Conservation (phyloP, 345 rosid species). For the Ceriops zippeliana region DNA sequence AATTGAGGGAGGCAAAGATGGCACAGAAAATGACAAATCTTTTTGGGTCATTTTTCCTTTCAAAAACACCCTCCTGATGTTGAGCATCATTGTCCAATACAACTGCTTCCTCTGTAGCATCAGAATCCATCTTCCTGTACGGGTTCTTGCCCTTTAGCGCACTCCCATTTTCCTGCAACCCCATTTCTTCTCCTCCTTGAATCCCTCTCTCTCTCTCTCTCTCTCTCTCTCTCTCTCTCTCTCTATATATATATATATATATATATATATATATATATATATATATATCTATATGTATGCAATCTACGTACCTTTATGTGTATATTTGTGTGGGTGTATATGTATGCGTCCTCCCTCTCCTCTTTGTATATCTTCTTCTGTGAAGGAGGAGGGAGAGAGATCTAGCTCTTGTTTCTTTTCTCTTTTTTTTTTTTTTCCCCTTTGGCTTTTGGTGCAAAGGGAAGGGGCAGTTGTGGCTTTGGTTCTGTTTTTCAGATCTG, state of each 20-base stretch:
- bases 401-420: no score
- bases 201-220: background rate
- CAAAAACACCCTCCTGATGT: background rate
- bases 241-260: no score
- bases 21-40: slow-evolving; percentile 17
- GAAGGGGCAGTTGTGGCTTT: no score
- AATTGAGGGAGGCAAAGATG: slow-evolving; percentile 26
- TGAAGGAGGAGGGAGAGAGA: no score
- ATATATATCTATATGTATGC: background rate
- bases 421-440: no score
- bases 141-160: slow-evolving; percentile 11
- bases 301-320: background rate
- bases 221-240: no score
- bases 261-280: no score
- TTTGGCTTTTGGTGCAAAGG: no score
- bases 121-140: slow-evolving; percentile 16
- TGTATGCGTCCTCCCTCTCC: no score
- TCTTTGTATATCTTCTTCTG: no score
- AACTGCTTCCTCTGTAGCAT: background rate
- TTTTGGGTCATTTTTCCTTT: background rate
- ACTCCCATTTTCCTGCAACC: slow-evolving; percentile 15
- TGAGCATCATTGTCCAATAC: background rate
- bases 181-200: background rate
- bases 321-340: no score
- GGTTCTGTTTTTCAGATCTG: no score